A percentile compares a stretch with the other conserved stretches of the same genome.
Conservation (phyloP, 2,329 filamentous ascomycete species). For the Cladosporium sp. region DNA sequence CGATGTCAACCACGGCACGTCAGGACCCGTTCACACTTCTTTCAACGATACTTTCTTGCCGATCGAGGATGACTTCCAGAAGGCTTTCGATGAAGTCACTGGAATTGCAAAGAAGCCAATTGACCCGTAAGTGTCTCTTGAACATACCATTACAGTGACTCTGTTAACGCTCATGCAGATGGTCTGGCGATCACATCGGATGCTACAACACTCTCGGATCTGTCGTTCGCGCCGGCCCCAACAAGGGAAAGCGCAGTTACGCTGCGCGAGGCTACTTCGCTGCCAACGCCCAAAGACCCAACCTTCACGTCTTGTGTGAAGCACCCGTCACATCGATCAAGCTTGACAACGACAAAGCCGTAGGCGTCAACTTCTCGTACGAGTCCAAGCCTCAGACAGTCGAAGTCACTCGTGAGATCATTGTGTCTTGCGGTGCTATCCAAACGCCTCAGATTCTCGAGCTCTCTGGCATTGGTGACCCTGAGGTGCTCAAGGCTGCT, state of each 20-base stretch:
- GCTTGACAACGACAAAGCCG: constrained; percentile 36
- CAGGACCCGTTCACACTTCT: constrained; percentile 32
- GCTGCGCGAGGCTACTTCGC: constrained; percentile 34
- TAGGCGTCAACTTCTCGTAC: constrained; percentile 41
- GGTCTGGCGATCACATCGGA: constrained; percentile 33
- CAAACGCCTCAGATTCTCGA: constrained; percentile 62
- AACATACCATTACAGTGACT: not conserved
- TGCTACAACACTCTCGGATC: constrained; percentile 30
- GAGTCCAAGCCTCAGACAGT: constrained; percentile 33
- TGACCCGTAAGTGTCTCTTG: constrained; percentile 21
- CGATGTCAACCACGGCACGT: constrained; percentile 31
- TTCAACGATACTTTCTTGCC: constrained; percentile 34
- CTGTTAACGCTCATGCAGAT: constrained; percentile 14
- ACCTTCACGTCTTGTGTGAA: constrained; percentile 46
- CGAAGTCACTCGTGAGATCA: constrained; percentile 39
- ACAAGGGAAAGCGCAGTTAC: constrained; percentile 33
- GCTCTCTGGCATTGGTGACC: constrained; percentile 57
- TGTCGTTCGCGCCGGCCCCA: constrained; percentile 23
- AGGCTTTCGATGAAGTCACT: constrained; percentile 31
- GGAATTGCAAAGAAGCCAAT: constrained; percentile 32
- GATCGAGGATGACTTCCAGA: constrained; percentile 33
- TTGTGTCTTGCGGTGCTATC: constrained; percentile 51
- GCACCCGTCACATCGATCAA: constrained; percentile 45
- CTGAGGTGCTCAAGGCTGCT: constrained; percentile 47
- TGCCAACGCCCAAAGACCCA: constrained; percentile 35